These are phyloP conservation scores for Lasiosphaeriaceae sp. DNA, from an alignment of 495 filamentous ascomycete species.

Conservation along the genomic window DNA sequence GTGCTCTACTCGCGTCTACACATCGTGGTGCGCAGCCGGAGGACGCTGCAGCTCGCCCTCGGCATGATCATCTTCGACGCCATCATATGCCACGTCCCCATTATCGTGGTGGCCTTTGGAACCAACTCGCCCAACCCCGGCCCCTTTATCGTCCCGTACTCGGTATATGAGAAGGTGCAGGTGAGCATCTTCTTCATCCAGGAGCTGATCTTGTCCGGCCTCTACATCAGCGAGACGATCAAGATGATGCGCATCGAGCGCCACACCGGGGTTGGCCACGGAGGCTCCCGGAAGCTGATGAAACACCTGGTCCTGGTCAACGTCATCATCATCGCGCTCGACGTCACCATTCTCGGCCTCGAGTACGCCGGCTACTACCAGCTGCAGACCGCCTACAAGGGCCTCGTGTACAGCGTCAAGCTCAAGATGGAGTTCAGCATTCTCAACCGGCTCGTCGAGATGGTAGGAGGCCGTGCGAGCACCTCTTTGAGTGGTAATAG, in stretches of 20 bases:
- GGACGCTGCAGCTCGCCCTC: conserved; percentile 18
- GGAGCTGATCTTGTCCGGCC: conserved; percentile 28
- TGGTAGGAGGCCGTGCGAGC: neutral
- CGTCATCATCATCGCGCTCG: conserved; percentile 46
- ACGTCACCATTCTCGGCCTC: conserved; percentile 43
- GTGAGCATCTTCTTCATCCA: conserved; percentile 38
- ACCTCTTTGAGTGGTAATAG: too few species aligned
- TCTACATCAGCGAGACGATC: conserved; percentile 37
- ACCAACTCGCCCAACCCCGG: conserved; percentile 8
- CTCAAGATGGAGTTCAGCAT: conserved; percentile 54
- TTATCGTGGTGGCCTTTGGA: conserved; percentile 29
- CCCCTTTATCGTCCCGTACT: conserved; percentile 8
- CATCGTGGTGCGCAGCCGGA: conserved; percentile 27
- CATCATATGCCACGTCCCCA: conserved; percentile 26
- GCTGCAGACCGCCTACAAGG: conserved; percentile 48
- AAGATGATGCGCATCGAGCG: conserved; percentile 22
- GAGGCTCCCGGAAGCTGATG: conserved; percentile 31
- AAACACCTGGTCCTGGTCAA: conserved; percentile 44
- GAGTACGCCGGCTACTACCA: conserved; percentile 46
- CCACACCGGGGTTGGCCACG: conserved; percentile 5
- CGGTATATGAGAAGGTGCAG: conserved; percentile 29
- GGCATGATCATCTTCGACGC: conserved; percentile 21
- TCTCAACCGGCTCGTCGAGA: conserved; percentile 38
- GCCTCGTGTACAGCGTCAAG: conserved; percentile 50
- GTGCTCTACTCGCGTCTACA: conserved; percentile 37